Evolutionary conservation across 495 filamentous ascomycete species (phyloP).

Genomic region (Penicillium verhagenii): DNA sequence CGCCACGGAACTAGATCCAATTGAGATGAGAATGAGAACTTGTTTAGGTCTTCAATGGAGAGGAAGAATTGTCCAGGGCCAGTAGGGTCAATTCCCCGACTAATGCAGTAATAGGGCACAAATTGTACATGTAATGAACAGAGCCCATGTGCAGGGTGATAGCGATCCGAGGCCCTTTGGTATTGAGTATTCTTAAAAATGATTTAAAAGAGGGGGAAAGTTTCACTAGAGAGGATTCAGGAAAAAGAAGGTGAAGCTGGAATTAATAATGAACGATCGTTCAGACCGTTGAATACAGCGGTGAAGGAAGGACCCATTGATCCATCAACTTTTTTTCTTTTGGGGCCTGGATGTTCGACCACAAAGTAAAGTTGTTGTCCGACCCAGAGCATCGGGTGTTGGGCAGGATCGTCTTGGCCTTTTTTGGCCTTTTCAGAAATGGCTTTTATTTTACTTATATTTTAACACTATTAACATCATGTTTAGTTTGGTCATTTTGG

Average conservation of each 20-base stretch:
- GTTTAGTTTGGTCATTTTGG: too few relatives aligned
- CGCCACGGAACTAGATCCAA: background rate
- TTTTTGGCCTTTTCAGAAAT: background rate
- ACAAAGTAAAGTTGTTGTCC: constrained; percentile 24
- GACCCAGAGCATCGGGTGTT: constrained; percentile 27
- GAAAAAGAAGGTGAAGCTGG: background rate
- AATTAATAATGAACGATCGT: constrained; percentile 12
- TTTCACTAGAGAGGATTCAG: background rate
- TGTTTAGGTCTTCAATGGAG: background rate
- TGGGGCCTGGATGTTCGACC: constrained; percentile 8
- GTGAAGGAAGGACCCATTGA: constrained; percentile 22
- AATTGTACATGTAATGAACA: background rate
- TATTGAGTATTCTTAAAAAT: background rate
- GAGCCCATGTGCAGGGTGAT: constrained; percentile 12
- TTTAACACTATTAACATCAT: background rate
- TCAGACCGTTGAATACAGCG: constrained; percentile 27
- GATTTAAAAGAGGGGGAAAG: background rate
- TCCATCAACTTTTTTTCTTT: constrained; percentile 20
- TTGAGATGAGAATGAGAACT: background rate
- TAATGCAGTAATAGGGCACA: background rate
- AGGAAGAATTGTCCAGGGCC: background rate
- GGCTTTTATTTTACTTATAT: background rate
- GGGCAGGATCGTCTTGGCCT: constrained; percentile 22
- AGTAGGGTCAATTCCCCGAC: background rate
- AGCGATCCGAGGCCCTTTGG: constrained; percentile 21